Conservation (phyloP, 1,284 basidiomycete species). For the Mycena sp. region DNA sequence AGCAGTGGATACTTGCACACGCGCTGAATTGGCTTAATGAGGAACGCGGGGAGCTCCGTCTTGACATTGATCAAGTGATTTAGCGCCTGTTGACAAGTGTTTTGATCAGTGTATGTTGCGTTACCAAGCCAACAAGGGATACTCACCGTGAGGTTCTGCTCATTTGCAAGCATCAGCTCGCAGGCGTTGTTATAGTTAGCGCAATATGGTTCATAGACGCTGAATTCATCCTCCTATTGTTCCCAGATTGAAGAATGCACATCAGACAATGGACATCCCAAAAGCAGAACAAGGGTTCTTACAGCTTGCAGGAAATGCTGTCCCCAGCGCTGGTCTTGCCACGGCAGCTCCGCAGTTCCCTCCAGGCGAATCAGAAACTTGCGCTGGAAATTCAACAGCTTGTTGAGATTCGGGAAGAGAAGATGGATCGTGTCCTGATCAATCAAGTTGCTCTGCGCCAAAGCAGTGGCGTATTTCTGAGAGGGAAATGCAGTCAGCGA, state of each 20-base stretch:
- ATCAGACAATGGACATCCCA: slow-evolving; percentile 51
- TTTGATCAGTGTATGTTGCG: slow-evolving; percentile 35
- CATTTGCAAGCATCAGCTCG: slow-evolving; percentile 87
- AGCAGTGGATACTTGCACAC: slow-evolving; percentile 94
- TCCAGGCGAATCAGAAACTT: slow-evolving; percentile 96
- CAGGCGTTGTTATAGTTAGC: slow-evolving; percentile 93
- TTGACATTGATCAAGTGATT: slow-evolving; percentile 85
- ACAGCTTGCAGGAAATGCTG: slow-evolving; percentile 84
- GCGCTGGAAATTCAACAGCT: slow-evolving; percentile 96
- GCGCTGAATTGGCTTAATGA: slow-evolving; percentile 92
- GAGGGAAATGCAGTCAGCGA: slow-evolving; percentile 6
- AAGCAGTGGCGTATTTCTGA: slow-evolving; percentile 85
- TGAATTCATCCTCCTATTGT: slow-evolving; percentile 89
- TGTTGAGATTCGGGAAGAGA: slow-evolving; percentile 95
- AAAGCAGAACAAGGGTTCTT: slow-evolving; percentile 56
- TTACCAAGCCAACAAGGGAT: slow-evolving; percentile 55
- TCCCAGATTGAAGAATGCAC: slow-evolving; percentile 47
- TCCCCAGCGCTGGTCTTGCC: slow-evolving; percentile 94
- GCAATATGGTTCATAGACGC: slow-evolving; percentile 97
- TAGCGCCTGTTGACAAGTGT: slow-evolving; percentile 63
- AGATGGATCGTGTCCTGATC: slow-evolving; percentile 95
- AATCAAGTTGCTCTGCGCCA: slow-evolving; percentile 86
- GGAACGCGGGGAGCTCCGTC: slow-evolving; percentile 90
- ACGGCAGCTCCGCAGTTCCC: slow-evolving; percentile 83
- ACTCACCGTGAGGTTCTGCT: slow-evolving; percentile 86